A percentile compares a stretch with the other conserved stretches of the same genome.
Conservation (phyloP, 2,329 filamentous ascomycete species). For the Alternaria hordeiaustralica region DNA sequence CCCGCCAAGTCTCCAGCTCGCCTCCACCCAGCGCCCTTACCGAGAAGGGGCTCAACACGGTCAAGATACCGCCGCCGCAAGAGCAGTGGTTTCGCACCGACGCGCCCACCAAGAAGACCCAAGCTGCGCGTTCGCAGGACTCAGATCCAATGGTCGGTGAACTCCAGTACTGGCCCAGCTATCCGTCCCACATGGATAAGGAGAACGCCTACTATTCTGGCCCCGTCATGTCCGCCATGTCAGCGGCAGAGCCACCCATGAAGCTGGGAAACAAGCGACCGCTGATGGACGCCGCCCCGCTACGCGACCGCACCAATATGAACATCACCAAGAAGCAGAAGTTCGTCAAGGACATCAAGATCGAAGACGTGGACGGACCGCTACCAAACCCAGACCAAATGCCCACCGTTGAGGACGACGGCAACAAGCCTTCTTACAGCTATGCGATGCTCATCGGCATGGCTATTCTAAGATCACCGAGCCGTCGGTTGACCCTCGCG, state of each 20-base stretch:
- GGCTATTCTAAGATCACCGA: conserved; percentile 88
- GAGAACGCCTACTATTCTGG: conserved; percentile 56
- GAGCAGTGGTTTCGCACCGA: conserved; percentile 65
- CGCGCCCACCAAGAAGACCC: conserved; percentile 70
- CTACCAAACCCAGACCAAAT: conserved; percentile 80
- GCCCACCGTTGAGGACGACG: conserved; percentile 81
- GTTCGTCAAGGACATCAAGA: conserved; percentile 57
- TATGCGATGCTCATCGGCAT: conserved; percentile 96
- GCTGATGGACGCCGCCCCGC: conserved; percentile 74
- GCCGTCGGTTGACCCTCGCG: conserved; percentile 82
- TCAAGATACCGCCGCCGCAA: conserved; percentile 70
- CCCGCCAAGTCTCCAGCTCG: conserved; percentile 62
- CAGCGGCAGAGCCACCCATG: conserved; percentile 34
- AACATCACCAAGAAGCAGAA: conserved; percentile 69
- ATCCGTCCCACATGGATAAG: conserved; percentile 54
- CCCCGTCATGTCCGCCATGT: conserved; percentile 39
- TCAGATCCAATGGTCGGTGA: conserved; percentile 54
- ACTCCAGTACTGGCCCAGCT: conserved; percentile 59
- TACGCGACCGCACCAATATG: conserved; percentile 65
- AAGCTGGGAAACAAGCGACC: conserved; percentile 61
- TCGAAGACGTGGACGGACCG: conserved; percentile 51
- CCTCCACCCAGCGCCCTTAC: conserved; percentile 64
- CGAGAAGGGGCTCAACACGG: conserved; percentile 69
- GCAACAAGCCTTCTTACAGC: conserved; percentile 86
- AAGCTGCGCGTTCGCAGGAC: conserved; percentile 55